These are phyloP conservation scores for Xylaria sp. DNA, from an alignment of 2,329 filamentous ascomycete species.

Conservation along the genomic window DNA sequence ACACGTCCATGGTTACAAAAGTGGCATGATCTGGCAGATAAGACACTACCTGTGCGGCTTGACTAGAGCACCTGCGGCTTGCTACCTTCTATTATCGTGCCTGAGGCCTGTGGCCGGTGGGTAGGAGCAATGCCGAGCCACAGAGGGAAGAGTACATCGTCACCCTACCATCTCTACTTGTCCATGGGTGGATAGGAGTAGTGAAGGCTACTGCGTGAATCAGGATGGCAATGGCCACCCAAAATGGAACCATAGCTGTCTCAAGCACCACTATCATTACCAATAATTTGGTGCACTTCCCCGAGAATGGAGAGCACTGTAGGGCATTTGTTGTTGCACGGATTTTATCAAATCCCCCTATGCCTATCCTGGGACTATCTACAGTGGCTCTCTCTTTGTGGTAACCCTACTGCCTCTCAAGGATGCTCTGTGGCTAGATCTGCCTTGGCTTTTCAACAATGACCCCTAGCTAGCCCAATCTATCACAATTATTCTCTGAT, in stretches of 20 bases:
- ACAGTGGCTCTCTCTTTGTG: no score
- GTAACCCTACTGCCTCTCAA: no score
- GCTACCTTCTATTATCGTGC: no score
- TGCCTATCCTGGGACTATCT: no score
- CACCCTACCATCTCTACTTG: background rate
- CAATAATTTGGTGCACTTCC: background rate
- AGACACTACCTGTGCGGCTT: background rate
- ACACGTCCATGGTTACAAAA: constrained; percentile 22
- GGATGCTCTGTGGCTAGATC: no score
- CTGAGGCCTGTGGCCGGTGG: background rate
- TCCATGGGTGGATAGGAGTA: background rate
- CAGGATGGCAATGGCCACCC: background rate
- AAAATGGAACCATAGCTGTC: background rate
- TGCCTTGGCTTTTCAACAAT: background rate
- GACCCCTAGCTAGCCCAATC: no score
- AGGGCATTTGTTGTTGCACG: no score
- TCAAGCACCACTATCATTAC: background rate
- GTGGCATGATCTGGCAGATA: background rate
- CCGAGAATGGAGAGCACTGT: no score
- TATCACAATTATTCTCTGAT: background rate
- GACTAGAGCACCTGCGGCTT: constrained; percentile 12
- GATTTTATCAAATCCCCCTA: no score
- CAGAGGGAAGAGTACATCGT: background rate
- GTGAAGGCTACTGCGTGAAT: background rate
- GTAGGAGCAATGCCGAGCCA: background rate